A percentile compares a stretch with the other conserved stretches of the same genome.
phyloP scores from a whole-genome alignment of 495 filamentous ascomycete genomes.

The Penicillium angulare region DNA sequence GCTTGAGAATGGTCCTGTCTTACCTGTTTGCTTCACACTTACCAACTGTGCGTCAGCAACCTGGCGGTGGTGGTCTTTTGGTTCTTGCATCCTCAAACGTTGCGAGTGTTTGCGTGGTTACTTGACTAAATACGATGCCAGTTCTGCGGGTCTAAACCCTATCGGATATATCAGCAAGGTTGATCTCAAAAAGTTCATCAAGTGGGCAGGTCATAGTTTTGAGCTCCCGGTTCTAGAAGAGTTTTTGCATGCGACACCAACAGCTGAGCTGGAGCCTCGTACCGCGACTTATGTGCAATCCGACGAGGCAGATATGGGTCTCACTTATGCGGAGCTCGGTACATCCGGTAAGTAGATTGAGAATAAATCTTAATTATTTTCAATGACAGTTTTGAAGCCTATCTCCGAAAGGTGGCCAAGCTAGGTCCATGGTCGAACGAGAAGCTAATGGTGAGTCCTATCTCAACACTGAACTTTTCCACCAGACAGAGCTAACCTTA shows the following conservation, averaged over 20 bases:
- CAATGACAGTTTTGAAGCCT: background rate
- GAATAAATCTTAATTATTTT: too few relatives aligned
- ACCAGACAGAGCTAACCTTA: background rate
- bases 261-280: slow-evolving; percentile 82
- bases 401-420: slow-evolving; percentile 68
- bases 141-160: slow-evolving; percentile 62
- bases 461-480: background rate
- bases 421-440: slow-evolving; percentile 72
- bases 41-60: slow-evolving; percentile 53
- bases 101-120: slow-evolving; percentile 62
- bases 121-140: slow-evolving; percentile 69
- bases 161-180: slow-evolving; percentile 71
- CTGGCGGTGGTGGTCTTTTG: slow-evolving; percentile 56
- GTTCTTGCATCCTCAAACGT: slow-evolving; percentile 64
- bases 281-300: slow-evolving; percentile 51
- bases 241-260: slow-evolving; percentile 75
- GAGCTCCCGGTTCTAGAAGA: slow-evolving; percentile 67
- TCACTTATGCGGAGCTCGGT: slow-evolving; percentile 54
- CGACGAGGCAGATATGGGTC: slow-evolving; percentile 76
- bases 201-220: slow-evolving; percentile 61
- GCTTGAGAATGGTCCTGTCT: slow-evolving; percentile 74
- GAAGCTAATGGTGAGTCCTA: slow-evolving; percentile 47
- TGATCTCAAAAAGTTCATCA: slow-evolving; percentile 78
- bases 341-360: slow-evolving; percentile 46
- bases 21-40: slow-evolving; percentile 73